Conservation (phyloP, 352 stramenopile species). For the Pythium aristosporum region DNA sequence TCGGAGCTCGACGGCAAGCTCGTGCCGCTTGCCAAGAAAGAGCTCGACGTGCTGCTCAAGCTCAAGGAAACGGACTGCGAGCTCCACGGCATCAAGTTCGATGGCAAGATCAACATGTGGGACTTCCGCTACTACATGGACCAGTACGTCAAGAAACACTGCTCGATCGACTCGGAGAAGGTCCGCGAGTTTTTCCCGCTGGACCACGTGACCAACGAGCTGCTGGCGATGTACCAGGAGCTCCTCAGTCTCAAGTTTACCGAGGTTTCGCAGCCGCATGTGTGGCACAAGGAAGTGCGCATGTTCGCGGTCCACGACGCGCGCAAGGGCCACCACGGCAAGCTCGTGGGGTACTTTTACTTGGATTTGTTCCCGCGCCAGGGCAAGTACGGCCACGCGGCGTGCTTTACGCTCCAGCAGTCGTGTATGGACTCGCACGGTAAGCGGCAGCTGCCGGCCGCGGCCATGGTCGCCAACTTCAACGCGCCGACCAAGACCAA, state of each 20-base stretch:
- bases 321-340: constrained; percentile 42
- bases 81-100: constrained; percentile 54
- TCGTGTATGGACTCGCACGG: constrained; percentile 62
- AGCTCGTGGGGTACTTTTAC: constrained; percentile 86
- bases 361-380: constrained; percentile 84
- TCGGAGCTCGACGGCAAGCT: constrained; percentile 77
- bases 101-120: constrained; percentile 90
- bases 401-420: constrained; percentile 89
- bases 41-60: constrained; percentile 67
- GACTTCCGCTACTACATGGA: constrained; percentile 91
- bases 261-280: constrained; percentile 73
- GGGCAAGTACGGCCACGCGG: constrained; percentile 88
- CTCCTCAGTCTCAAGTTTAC: constrained; percentile 84
- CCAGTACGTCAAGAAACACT: constrained; percentile 85
- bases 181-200: constrained; percentile 89
- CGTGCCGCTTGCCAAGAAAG: constrained; percentile 71
- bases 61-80: constrained; percentile 70
- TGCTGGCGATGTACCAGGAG: constrained; percentile 88
- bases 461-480: constrained; percentile 92
- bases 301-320: constrained; percentile 86
- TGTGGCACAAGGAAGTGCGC: constrained; percentile 88
- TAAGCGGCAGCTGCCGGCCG: constrained; percentile 58
- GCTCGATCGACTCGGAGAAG: constrained; percentile 84
- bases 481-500: constrained; percentile 75
- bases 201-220: constrained; percentile 80